Evolutionary conservation across 192 early-diverging fungal species (phyloP), one percentile per base, ranked within the genome.

Genomic region (Coemansia sp.): DNA sequence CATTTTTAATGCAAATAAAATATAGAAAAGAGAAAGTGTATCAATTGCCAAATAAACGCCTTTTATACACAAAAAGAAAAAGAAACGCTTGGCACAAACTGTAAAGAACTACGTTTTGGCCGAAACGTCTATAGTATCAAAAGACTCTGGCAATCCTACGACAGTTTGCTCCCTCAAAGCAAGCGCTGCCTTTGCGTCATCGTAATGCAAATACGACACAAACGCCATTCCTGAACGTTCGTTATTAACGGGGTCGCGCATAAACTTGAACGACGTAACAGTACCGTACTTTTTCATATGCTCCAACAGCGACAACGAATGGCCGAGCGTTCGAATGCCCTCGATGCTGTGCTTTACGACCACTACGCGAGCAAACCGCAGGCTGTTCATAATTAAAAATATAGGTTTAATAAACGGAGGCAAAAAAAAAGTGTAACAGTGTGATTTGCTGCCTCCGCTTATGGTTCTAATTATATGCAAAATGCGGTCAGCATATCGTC

Each of bases 401-500:
- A 15, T 2, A 24, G 22, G 22, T 1, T 52, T 24, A 22, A 48
- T 48, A n/a, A 12, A 52, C 50, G 5, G 50, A 52, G 21, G 19
- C 17, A n/a, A 52, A 23, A 49, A 49, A 49, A 49, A 49, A 10
- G 47, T 21, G 19, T 21, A 15, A 32, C 5, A 32, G 29, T 6
- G 29, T 32, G 29, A 6, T 4, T 32, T 32, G 6, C 6, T 32
- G 29, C 0, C 29, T 6, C 29, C 29, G 29, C 32, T 32, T 32
- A 32, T 32, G 32, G 32, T 32, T 32, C 32, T 32, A 32, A 32
- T 32, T 41, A 84, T 22, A 35, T 63, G 29, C 63, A 81, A 11
- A 60, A 65, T 5, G 73, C 84, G 5, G 73, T 62, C 5, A 87
- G 62, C 86, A 87, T 87, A 54, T 87, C 86, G 19, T 52, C 50